phyloP scores from a whole-genome alignment of 2,329 filamentous ascomycete genomes.

The Beauveria sp. region DNA sequence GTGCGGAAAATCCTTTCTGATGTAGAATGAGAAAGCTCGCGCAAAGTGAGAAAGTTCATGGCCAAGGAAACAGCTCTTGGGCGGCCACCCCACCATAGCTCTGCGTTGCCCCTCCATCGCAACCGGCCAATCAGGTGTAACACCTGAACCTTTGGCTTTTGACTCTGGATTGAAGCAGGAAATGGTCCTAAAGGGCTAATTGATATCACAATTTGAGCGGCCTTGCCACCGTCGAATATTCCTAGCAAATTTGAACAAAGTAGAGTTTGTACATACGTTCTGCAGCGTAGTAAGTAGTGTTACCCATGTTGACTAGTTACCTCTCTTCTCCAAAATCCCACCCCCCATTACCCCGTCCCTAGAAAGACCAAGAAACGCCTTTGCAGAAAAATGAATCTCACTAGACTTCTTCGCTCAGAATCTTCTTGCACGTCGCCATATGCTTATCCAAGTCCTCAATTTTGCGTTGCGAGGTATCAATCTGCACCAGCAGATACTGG shows the following conservation, averaged over 20 bases:
- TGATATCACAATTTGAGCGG: too few relatives aligned
- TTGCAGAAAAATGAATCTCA: not conserved
- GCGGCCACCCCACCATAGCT: not conserved
- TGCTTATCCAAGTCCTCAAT: slow-evolving; percentile 68
- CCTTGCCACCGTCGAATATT: too few relatives aligned
- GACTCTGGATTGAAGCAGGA: too few relatives aligned
- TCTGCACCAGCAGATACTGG: slow-evolving; percentile 65
- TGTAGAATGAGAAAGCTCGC: not conserved
- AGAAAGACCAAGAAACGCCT: not conserved
- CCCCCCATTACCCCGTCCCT: not conserved
- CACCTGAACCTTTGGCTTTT: not conserved
- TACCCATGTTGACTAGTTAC: not conserved
- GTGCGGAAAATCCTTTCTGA: too few relatives aligned
- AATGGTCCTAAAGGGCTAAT: too few relatives aligned
- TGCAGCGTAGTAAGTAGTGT: not conserved
- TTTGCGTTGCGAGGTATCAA: slow-evolving; percentile 66
- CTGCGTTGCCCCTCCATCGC: not conserved
- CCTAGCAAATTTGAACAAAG: not conserved
- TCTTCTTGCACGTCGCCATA: slow-evolving; percentile 63
- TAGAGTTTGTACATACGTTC: not conserved
- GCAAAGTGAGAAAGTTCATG: not conserved
- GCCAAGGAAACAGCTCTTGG: not conserved
- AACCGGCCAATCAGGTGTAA: not conserved
- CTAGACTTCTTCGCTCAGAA: slow-evolving; percentile 40
- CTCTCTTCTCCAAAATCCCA: not conserved